These are phyloP conservation scores for Penicillium italicum DNA, from an alignment of 2,329 filamentous ascomycete species.

Conservation along the genomic window DNA sequence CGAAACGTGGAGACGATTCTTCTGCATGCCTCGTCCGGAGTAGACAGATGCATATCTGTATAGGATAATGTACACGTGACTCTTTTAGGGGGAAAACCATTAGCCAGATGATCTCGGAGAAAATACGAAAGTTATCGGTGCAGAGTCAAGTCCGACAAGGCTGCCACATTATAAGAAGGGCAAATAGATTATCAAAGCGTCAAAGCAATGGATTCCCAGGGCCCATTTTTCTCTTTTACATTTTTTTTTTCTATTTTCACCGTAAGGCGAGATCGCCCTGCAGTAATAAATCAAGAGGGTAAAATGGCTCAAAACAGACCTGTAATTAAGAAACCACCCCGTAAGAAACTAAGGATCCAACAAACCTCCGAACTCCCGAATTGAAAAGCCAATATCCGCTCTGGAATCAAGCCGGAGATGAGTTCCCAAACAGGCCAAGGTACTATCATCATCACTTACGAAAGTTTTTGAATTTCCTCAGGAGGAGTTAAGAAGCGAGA, in stretches of 20 bases:
- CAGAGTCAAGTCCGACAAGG: not conserved
- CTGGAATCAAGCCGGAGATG: slow-evolving; percentile 14
- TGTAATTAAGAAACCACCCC: too few relatives aligned
- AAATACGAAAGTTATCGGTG: not conserved
- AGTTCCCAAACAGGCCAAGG: slow-evolving; percentile 16
- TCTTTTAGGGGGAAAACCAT: not conserved
- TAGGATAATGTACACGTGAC: too few relatives aligned
- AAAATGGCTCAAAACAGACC: not conserved
- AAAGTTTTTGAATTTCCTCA: slow-evolving; percentile 14
- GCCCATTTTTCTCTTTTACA: too few relatives aligned
- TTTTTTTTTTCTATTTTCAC: not conserved
- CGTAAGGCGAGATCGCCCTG: slow-evolving; percentile 6
- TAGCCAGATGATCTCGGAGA: not conserved
- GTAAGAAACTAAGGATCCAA: not conserved
- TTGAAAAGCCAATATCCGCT: slow-evolving; percentile 3
- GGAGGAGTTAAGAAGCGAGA: not conserved
- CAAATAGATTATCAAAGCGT: not conserved
- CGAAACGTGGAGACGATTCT: not conserved
- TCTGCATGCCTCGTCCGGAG: not conserved
- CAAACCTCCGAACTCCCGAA: not conserved
- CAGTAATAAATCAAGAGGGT: not conserved
- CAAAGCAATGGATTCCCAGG: slow-evolving; percentile 3
- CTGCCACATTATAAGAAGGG: not conserved
- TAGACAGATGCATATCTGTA: not conserved
- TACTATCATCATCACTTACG: slow-evolving; percentile 26